phyloP scores from a whole-genome alignment of 306 rosid genomes.

The Cucurbita moschata region DNA sequence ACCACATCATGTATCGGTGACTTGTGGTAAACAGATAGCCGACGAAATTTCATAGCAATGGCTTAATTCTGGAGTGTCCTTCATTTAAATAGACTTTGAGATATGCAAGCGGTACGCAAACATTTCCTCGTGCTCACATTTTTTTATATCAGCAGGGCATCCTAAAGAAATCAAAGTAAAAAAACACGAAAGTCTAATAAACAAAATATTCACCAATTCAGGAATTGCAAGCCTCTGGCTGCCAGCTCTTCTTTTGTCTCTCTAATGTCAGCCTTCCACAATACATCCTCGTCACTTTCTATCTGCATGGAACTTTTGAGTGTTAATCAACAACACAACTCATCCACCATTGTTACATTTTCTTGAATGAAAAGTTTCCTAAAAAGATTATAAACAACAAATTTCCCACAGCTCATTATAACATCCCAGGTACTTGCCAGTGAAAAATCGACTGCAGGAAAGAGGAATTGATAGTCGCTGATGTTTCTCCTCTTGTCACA shows the following conservation, averaged over 20 bases:
- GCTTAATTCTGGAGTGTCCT: background rate
- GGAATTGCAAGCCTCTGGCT: constrained; percentile 58
- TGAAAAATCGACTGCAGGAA: constrained; percentile 32
- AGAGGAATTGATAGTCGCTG: constrained; percentile 26
- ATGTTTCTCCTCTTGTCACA: constrained; percentile 27
- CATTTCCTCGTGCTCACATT: background rate
- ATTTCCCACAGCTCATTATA: background rate
- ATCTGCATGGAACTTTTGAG: constrained; percentile 33
- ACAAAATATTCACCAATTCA: constrained; percentile 48
- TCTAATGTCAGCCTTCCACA: constrained; percentile 66
- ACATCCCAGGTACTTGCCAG: constrained; percentile 20
- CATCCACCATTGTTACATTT: background rate
- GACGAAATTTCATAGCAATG: background rate
- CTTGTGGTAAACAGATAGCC: background rate
- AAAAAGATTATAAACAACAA: constrained; percentile 6
- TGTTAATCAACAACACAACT: background rate
- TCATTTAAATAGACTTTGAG: background rate
- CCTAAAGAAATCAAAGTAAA: constrained; percentile 4
- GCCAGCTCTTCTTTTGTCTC: constrained; percentile 78
- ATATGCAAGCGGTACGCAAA: background rate
- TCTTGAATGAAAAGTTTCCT: constrained; percentile 6
- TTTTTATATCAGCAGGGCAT: background rate
- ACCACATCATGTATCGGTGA: background rate
- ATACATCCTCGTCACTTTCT: constrained; percentile 58
- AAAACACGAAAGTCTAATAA: background rate